Conservation (phyloP, 768 basidiomycete species). For the Lenzites betulinus region DNA sequence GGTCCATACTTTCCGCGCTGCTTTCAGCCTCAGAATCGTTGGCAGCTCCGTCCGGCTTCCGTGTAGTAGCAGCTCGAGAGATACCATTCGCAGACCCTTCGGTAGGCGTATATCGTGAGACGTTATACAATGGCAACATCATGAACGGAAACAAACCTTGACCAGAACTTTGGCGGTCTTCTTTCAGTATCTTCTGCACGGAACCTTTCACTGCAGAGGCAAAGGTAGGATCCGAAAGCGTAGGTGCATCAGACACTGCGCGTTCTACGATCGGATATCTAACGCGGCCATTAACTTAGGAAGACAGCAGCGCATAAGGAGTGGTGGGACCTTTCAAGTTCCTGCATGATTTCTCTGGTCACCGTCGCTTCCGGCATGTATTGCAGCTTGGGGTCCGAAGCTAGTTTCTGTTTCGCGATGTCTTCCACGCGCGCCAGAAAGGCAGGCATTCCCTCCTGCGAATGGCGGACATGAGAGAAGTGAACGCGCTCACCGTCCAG, state of each 20-base stretch:
- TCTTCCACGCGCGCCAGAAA: constrained; percentile 64
- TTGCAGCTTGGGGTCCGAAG: constrained; percentile 54
- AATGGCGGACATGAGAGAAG: constrained; percentile 7
- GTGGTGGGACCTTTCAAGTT: constrained; percentile 60
- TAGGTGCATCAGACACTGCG: constrained; percentile 40
- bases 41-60: neutral
- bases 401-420: constrained; percentile 57
- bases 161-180: constrained; percentile 26
- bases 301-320: neutral
- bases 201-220: constrained; percentile 39
- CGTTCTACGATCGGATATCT: constrained; percentile 72
- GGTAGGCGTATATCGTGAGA: neutral
- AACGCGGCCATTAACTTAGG: neutral
- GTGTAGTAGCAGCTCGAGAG: neutral
- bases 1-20: constrained; percentile 21
- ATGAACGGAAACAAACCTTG: neutral
- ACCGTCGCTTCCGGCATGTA: constrained; percentile 53
- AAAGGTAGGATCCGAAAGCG: constrained; percentile 29
- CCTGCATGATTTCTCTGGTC: constrained; percentile 67
- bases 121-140: neutral
- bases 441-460: constrained; percentile 51
- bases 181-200: constrained; percentile 37
- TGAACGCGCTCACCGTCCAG: constrained; percentile 10
- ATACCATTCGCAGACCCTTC: neutral
- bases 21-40: constrained; percentile 17